These are phyloP conservation scores for Lactuca sativa DNA, from an alignment of 129 eudicot species.

Conservation along the genomic window DNA sequence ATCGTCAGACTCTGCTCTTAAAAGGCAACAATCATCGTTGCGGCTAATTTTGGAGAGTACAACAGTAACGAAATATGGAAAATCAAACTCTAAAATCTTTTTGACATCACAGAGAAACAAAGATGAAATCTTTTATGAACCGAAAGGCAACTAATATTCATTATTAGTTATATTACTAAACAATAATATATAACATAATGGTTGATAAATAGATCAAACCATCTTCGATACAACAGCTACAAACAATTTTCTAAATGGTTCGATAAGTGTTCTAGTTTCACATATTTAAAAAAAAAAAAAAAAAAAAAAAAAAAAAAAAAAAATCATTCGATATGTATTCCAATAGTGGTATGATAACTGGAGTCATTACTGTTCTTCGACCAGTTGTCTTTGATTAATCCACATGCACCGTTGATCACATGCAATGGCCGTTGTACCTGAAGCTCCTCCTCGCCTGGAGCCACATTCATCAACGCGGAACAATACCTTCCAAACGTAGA, in stretches of 20 bases:
- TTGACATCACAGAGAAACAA: too few relatives aligned
- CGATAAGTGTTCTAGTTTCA: constrained; percentile 2
- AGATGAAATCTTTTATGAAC: too few relatives aligned
- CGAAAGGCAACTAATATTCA: too few relatives aligned
- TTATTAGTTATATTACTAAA: too few relatives aligned
- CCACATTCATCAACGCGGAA: constrained; percentile 40
- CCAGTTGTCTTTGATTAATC: constrained; percentile 45
- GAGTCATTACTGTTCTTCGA: constrained; percentile 49
- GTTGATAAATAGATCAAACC: background rate
- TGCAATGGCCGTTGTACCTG: constrained; percentile 32
- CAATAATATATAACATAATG: background rate
- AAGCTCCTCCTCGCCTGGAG: constrained; percentile 17
- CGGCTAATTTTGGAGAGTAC: too few relatives aligned
- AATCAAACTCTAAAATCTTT: too few relatives aligned
- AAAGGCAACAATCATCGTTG: too few relatives aligned
- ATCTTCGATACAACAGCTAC: background rate
- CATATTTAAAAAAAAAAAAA: background rate
- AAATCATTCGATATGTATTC: constrained; percentile 21
- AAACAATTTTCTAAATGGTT: background rate
- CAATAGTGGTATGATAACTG: constrained; percentile 39
- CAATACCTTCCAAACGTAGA: constrained; percentile 56
- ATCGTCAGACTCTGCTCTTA: too few relatives aligned
- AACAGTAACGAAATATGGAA: too few relatives aligned
- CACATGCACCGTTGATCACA: constrained; percentile 25
- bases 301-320: background rate